Conservation (phyloP, 2,329 filamentous ascomycete species). For the Fusarium protoensiforme region DNA sequence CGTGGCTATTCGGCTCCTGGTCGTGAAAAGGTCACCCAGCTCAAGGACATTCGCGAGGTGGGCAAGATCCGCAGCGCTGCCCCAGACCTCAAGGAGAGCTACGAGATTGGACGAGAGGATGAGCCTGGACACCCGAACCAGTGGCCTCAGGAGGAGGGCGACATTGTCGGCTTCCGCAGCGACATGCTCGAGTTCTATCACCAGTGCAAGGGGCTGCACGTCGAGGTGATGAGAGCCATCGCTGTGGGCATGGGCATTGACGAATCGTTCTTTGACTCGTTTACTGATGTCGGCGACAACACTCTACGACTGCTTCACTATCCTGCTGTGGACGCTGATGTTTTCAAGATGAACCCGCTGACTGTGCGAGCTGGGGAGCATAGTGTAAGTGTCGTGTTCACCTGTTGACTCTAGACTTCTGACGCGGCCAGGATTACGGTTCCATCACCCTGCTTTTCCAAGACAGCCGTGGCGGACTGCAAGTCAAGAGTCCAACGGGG, state of each 20-base stretch:
- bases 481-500: slow-evolving; percentile 76
- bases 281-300: slow-evolving; percentile 76
- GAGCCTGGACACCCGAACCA: slow-evolving; percentile 75
- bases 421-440: slow-evolving; percentile 61
- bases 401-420: neutral
- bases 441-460: slow-evolving; percentile 73
- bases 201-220: slow-evolving; percentile 79
- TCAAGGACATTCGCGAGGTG: slow-evolving; percentile 66
- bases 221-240: slow-evolving; percentile 84
- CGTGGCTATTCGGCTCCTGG: slow-evolving; percentile 78
- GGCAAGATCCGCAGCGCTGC: slow-evolving; percentile 65
- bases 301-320: slow-evolving; percentile 82
- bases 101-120: slow-evolving; percentile 72
- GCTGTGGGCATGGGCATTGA: slow-evolving; percentile 82
- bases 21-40: slow-evolving; percentile 75
- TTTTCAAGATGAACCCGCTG: slow-evolving; percentile 74
- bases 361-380: slow-evolving; percentile 84
- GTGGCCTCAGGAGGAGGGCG: slow-evolving; percentile 69
- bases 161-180: slow-evolving; percentile 68
- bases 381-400: slow-evolving; percentile 54
- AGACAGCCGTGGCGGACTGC: slow-evolving; percentile 65
- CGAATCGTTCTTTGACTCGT: slow-evolving; percentile 79
- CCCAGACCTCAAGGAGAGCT: slow-evolving; percentile 74
- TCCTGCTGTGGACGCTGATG: slow-evolving; percentile 71
- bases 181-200: slow-evolving; percentile 80